phyloP scores from a whole-genome alignment of 371 early-diverging fungal species.

The Mucor velutinosus region DNA sequence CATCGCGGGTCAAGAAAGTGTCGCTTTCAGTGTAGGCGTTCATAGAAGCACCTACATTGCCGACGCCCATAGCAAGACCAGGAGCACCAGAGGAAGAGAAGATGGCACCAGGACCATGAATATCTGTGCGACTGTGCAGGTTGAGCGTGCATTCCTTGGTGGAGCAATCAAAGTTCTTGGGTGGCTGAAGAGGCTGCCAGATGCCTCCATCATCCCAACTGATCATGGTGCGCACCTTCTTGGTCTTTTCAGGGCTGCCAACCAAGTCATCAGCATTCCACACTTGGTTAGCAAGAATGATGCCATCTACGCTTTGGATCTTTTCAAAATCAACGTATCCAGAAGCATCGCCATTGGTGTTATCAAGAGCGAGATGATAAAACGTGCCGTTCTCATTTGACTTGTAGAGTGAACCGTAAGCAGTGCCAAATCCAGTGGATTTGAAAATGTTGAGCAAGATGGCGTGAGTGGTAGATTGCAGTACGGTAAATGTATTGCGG shows the following conservation, averaged over 20 bases:
- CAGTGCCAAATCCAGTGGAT: slow-evolving; percentile 46
- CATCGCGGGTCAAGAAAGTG: slow-evolving; percentile 84
- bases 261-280: slow-evolving; percentile 67
- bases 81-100: slow-evolving; percentile 77
- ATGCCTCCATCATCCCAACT: slow-evolving; percentile 86
- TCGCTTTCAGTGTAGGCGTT: slow-evolving; percentile 62
- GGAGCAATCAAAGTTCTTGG: slow-evolving; percentile 57
- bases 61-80: slow-evolving; percentile 89
- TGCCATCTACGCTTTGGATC: slow-evolving; percentile 82
- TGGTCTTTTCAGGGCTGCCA: slow-evolving; percentile 51
- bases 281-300: slow-evolving; percentile 88
- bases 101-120: slow-evolving; percentile 63
- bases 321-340: slow-evolving; percentile 92
- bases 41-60: slow-evolving; percentile 79
- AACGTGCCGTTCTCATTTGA: slow-evolving; percentile 82
- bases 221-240: slow-evolving; percentile 74
- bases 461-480: slow-evolving; percentile 75
- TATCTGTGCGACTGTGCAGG: slow-evolving; percentile 74
- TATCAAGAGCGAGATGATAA: slow-evolving; percentile 71
- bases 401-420: slow-evolving; percentile 83
- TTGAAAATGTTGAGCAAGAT: slow-evolving; percentile 79
- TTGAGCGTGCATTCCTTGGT: slow-evolving; percentile 69
- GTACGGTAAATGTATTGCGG: slow-evolving; percentile 68
- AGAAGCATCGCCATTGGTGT: slow-evolving; percentile 74
- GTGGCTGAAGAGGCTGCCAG: slow-evolving; percentile 74